Percentiles rank a stretch among this genome's conserved stretches.
phyloP scores from a whole-genome alignment of 2,329 filamentous ascomycete species.

The Massarina eburnea region DNA sequence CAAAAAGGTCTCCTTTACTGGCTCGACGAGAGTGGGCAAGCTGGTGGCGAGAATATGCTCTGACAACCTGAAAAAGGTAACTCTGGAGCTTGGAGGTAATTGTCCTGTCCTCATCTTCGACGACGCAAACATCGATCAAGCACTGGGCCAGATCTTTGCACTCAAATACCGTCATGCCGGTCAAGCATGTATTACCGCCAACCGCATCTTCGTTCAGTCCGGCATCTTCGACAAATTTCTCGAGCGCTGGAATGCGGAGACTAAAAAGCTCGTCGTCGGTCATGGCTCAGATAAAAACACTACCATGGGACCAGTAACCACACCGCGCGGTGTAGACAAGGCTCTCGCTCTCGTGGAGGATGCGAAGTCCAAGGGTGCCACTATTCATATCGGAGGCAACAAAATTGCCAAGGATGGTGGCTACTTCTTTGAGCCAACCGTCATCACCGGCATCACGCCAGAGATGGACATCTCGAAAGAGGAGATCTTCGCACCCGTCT shows the following conservation, averaged over 20 bases:
- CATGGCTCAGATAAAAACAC: slow-evolving; percentile 61
- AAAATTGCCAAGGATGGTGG: slow-evolving; percentile 52
- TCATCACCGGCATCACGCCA: slow-evolving; percentile 60
- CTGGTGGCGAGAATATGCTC: slow-evolving; percentile 62
- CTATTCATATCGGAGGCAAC: slow-evolving; percentile 63
- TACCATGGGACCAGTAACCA: slow-evolving; percentile 64
- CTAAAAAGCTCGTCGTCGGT: slow-evolving; percentile 59
- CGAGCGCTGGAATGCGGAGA: slow-evolving; percentile 54
- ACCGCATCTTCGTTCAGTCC: slow-evolving; percentile 65
- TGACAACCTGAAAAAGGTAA: slow-evolving; percentile 64
- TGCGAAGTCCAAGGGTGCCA: slow-evolving; percentile 64
- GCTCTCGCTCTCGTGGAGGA: slow-evolving; percentile 63
- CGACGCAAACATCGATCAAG: slow-evolving; percentile 63
- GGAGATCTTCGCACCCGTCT: slow-evolving; percentile 67
- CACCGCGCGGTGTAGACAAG: slow-evolving; percentile 58
- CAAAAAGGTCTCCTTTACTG: slow-evolving; percentile 65
- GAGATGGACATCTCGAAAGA: slow-evolving; percentile 61
- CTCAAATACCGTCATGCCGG: slow-evolving; percentile 63
- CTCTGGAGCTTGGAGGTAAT: slow-evolving; percentile 65
- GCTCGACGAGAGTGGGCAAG: slow-evolving; percentile 62
- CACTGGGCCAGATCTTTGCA: slow-evolving; percentile 48
- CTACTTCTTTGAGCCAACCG: slow-evolving; percentile 71
- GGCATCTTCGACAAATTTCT: slow-evolving; percentile 65
- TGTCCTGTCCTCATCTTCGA: slow-evolving; percentile 67
- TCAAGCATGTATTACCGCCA: slow-evolving; percentile 67